Base-by-base conservation (phyloP, 768 basidiomycete species). In the Postia placenta region DNA sequence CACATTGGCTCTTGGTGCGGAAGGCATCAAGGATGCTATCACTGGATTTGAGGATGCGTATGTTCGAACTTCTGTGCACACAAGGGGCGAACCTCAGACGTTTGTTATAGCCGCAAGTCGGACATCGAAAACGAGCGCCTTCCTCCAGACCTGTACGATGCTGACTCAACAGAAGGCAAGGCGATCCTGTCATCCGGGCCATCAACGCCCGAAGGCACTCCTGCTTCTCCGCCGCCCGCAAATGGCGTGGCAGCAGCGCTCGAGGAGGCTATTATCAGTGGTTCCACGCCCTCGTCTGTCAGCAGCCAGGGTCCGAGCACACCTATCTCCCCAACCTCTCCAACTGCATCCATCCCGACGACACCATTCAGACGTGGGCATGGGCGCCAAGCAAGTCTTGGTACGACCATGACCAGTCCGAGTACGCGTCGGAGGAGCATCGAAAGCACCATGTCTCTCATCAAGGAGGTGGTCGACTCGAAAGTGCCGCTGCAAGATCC, bases 71-170 rank as follows among this genome's bases (percentile, higher is more conserved):
- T 33, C 30, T 22, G 38, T 45, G 9, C 15, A 15, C 30, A 7
- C 30, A 15, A 33, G 15, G n/a, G 15, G 30, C 30, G 30, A 33
- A 33, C 15, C 30, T 33, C n/a, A n/a, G 15, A 33, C 15, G 30
- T 33, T 15, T 33, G 30, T 15, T 33, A 33, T 56, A 94, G 92
- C 36, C 92, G 93, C 52, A 94, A 93, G 71, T 92, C 89, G 38
- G 96, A 98, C 73, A 97, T 98, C 56, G 95, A 98, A 69, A 98
- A 98, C 69, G 96, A 99, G 68, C 86, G 93, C 27, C 74, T 98
- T n/a, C 96, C 95, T 2, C 95, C 95, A 2, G 92, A 97, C 14
- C 75, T 99, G 15, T 87, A 92, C 64, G 94, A 97, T 60, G 85
- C 82, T 5, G 70, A 77, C 54, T 84, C 81, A 9, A 79, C 79